Percentiles rank a stretch among this genome's conserved stretches.
These are phyloP conservation scores for Penicillium sp. DNA, from an alignment of 2,329 filamentous ascomycete species.

Conservation along the genomic window DNA sequence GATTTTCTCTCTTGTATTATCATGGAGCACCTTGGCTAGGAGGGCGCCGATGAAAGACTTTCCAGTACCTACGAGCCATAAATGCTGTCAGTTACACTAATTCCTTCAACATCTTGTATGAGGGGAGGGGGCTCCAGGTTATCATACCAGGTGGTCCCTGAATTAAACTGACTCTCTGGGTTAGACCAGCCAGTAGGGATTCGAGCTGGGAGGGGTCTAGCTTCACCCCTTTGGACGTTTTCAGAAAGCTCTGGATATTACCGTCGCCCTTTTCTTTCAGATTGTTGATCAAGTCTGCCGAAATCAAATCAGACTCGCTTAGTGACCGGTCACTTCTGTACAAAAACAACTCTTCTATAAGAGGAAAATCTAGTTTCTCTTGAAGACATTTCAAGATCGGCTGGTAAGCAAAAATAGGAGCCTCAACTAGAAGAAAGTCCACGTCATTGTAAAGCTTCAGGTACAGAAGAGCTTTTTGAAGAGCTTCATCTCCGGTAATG, in stretches of 20 bases:
- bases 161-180: conserved; percentile 56
- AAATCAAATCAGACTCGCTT: conserved; percentile 13
- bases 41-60: conserved; percentile 71
- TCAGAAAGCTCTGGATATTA: conserved; percentile 22
- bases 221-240: conserved; percentile 26
- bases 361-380: conserved; percentile 50
- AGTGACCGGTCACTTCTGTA: conserved; percentile 19
- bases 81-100: conserved; percentile 10
- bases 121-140: background rate
- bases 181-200: conserved; percentile 55
- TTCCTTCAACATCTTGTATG: background rate
- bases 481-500: background rate
- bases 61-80: conserved; percentile 56
- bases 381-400: conserved; percentile 60
- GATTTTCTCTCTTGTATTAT: conserved; percentile 49
- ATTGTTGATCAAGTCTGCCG: conserved; percentile 13
- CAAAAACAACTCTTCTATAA: conserved; percentile 45
- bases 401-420: conserved; percentile 63
- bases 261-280: conserved; percentile 17
- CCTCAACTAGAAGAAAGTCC: conserved; percentile 55
- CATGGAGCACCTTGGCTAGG: conserved; percentile 54
- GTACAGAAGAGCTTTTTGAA: background rate
- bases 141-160: conserved; percentile 67
- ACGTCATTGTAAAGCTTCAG: conserved; percentile 22
- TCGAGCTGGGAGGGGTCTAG: conserved; percentile 54